Evolutionary conservation across 1,284 basidiomycete genomes (phyloP).

Genomic region (Ceratobasidium sp.): DNA sequence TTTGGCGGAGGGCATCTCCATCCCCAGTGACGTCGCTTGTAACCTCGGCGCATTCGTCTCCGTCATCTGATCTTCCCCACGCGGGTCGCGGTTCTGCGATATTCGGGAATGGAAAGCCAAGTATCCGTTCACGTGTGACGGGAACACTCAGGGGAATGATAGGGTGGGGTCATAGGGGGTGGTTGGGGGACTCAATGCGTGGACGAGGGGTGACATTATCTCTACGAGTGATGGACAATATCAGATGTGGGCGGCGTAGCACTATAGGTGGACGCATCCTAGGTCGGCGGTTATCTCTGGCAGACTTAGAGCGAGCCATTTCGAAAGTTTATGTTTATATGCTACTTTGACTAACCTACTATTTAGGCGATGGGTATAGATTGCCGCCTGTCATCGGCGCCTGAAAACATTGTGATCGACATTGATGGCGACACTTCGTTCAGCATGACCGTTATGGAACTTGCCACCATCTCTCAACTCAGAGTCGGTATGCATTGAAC

Average conservation of each 20-base stretch:
- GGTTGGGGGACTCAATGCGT: slow-evolving; percentile 89
- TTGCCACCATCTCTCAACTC: slow-evolving; percentile 92
- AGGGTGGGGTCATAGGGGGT: slow-evolving; percentile 97
- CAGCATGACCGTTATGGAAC: slow-evolving; percentile 99
- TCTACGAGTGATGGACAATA: slow-evolving; percentile 98
- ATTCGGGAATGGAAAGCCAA: slow-evolving; percentile 88
- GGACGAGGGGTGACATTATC: slow-evolving; percentile 79
- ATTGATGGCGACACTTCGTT: slow-evolving; percentile 98
- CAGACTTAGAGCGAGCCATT: slow-evolving; percentile 84
- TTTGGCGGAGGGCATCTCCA: slow-evolving; percentile 92
- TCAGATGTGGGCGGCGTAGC: slow-evolving; percentile 99
- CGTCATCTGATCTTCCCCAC: slow-evolving; percentile 73
- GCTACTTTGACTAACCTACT: slow-evolving; percentile 13
- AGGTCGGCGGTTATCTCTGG: slow-evolving; percentile 95
- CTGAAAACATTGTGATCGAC: slow-evolving; percentile 94
- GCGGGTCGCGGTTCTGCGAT: slow-evolving; percentile 85
- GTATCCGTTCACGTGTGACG: slow-evolving; percentile 92
- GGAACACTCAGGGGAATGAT: slow-evolving; percentile 70
- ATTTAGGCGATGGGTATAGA: slow-evolving; percentile 96
- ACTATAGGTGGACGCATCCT: slow-evolving; percentile 91
- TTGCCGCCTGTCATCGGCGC: slow-evolving; percentile 92
- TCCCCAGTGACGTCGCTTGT: slow-evolving; percentile 97
- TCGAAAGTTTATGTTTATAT: slow-evolving; percentile 13
- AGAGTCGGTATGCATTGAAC: slow-evolving; percentile 93
- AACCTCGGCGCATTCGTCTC: slow-evolving; percentile 95